phyloP scores from a whole-genome alignment of 2,329 filamentous ascomycete species.

The Paraphaeosphaeria minitans region DNA sequence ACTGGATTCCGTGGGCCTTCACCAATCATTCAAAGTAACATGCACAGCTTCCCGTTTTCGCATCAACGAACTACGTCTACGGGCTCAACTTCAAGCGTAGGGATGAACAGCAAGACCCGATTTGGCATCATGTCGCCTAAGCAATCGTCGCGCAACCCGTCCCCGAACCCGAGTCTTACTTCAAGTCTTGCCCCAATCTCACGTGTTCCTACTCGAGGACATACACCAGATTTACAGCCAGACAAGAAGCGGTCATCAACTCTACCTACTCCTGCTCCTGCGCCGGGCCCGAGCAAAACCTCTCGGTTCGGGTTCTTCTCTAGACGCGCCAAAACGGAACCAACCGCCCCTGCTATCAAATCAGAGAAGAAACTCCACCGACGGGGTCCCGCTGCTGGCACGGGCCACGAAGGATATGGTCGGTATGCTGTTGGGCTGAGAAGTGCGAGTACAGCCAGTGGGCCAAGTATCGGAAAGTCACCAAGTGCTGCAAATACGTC shows the following conservation, averaged over 20 bases:
- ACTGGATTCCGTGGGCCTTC: slow-evolving; percentile 53
- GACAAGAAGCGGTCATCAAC: slow-evolving; percentile 40
- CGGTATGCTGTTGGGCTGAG: slow-evolving; percentile 68
- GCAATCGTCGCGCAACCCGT: slow-evolving; percentile 45
- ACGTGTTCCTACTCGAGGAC: slow-evolving; percentile 36
- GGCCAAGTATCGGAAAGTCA: slow-evolving; percentile 55
- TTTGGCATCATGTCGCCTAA: slow-evolving; percentile 35
- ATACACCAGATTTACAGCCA: slow-evolving; percentile 47
- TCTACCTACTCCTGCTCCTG: slow-evolving; percentile 52
- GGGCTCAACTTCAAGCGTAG: slow-evolving; percentile 44
- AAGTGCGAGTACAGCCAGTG: slow-evolving; percentile 63
- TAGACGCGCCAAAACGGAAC: slow-evolving; percentile 69
- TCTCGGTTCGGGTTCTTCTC: slow-evolving; percentile 79
- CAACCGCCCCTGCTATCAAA: slow-evolving; percentile 59
- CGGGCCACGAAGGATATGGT: slow-evolving; percentile 87
- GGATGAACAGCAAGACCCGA: slow-evolving; percentile 25
- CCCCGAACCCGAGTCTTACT: slow-evolving; percentile 41
- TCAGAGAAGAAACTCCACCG: slow-evolving; percentile 60
- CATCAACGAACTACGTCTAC: slow-evolving; percentile 59
- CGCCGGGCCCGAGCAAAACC: slow-evolving; percentile 61
- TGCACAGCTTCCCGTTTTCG: slow-evolving; percentile 54
- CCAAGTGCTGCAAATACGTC: slow-evolving; percentile 51
- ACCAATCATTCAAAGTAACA: slow-evolving; percentile 62
- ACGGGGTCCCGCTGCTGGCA: slow-evolving; percentile 88
- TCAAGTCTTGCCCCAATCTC: slow-evolving; percentile 32